phyloP scores from a whole-genome alignment of 1,284 basidiomycete genomes.

The Grifola frondosa region DNA sequence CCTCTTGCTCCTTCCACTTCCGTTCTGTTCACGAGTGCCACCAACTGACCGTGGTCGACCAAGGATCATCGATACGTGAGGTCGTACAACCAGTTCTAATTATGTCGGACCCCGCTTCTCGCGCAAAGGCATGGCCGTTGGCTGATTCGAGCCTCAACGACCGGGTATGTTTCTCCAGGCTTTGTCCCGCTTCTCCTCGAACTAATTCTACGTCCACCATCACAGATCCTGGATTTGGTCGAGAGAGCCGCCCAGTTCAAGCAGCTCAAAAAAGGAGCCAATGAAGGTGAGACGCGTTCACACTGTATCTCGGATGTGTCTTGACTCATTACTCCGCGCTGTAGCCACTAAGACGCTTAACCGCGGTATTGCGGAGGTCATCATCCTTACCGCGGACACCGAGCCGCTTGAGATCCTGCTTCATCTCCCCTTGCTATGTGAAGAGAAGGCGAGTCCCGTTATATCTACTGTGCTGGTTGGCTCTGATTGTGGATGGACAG shows the following conservation, averaged over 20 bases:
- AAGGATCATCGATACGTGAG: conserved; percentile 79
- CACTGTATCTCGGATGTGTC: not conserved
- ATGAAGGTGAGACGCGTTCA: conserved; percentile 66
- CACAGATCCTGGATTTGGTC: conserved; percentile 84
- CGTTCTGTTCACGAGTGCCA: conserved; percentile 16
- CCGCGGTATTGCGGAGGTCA: conserved; percentile 98
- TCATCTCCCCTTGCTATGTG: conserved; percentile 95
- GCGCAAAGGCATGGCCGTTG: conserved; percentile 89
- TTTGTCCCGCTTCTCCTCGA: conserved; percentile 22
- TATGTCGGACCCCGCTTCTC: conserved; percentile 55
- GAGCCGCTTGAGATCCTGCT: conserved; percentile 98
- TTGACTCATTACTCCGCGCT: conserved; percentile 11
- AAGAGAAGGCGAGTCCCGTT: conserved; percentile 93
- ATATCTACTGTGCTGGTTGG: not conserved
- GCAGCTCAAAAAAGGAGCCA: conserved; percentile 98
- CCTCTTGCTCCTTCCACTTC: conserved; percentile 10
- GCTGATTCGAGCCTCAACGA: conserved; percentile 91
- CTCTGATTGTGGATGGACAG: conserved; percentile 38
- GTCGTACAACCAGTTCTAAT: conserved; percentile 41
- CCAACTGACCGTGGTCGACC: conserved; percentile 41
- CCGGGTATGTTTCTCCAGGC: conserved; percentile 62
- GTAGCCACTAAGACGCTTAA: conserved; percentile 96
- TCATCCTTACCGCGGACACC: conserved; percentile 96
- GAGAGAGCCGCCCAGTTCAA: conserved; percentile 93
- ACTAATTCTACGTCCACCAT: not conserved